These are phyloP conservation scores for Neurospora tetraspora DNA, from an alignment of 495 filamentous ascomycete genomes.

Conservation along the genomic window DNA sequence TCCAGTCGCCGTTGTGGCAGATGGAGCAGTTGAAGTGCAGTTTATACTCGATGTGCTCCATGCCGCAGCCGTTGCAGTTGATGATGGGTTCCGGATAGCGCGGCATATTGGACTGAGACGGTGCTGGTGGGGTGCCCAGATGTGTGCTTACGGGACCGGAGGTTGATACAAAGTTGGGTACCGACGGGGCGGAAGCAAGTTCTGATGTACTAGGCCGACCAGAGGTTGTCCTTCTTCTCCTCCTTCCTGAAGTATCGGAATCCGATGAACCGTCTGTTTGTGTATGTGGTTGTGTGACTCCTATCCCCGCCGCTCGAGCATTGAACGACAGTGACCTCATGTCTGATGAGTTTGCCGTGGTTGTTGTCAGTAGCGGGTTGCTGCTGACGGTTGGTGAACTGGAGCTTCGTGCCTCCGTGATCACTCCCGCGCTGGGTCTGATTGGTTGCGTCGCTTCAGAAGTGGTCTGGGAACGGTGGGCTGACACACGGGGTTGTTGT, in stretches of 20 bases:
- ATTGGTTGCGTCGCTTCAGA: slow-evolving; percentile 13
- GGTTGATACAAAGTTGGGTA: slow-evolving; percentile 7
- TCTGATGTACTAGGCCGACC: background rate
- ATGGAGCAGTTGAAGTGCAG: slow-evolving; percentile 67
- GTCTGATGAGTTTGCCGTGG: slow-evolving; percentile 9
- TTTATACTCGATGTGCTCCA: slow-evolving; percentile 62
- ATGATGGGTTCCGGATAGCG: slow-evolving; percentile 62
- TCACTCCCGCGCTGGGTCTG: slow-evolving; percentile 27
- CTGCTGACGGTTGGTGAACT: slow-evolving; percentile 20
- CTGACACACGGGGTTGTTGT: slow-evolving; percentile 18
- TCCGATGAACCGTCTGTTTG: background rate
- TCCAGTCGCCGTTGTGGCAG: slow-evolving; percentile 60
- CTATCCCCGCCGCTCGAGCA: slow-evolving; percentile 13
- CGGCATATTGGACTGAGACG: slow-evolving; percentile 22
- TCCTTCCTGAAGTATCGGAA: background rate
- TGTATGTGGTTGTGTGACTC: slow-evolving; percentile 13
- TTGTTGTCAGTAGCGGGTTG: background rate
- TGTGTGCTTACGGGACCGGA: slow-evolving; percentile 10
- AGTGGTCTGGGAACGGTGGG: slow-evolving; percentile 45
- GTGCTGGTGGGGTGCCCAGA: slow-evolving; percentile 3
- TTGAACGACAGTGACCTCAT: slow-evolving; percentile 13
- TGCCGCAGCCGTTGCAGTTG: slow-evolving; percentile 57
- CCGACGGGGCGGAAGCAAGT: slow-evolving; percentile 4
- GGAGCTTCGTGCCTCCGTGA: slow-evolving; percentile 32
- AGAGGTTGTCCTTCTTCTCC: background rate